Conservation (phyloP, 2,329 filamentous ascomycete genomes). For the Sarocladium oryzae region DNA sequence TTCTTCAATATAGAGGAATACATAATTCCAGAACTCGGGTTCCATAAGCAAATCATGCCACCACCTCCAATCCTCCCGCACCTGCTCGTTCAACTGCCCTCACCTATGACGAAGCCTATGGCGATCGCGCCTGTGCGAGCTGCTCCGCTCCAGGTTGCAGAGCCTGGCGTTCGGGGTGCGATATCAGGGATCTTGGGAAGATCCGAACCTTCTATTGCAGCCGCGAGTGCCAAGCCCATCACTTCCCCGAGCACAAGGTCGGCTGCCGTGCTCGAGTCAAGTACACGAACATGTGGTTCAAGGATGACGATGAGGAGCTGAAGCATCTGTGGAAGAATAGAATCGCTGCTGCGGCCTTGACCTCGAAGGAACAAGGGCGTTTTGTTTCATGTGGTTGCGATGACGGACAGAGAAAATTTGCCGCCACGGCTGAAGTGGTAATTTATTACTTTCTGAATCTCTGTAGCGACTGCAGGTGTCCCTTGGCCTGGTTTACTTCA, state of each 20-base stretch:
- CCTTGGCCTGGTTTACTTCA: no score
- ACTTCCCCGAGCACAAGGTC: neutral
- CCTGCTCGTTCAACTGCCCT: neutral
- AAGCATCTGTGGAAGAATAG: neutral
- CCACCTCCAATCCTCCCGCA: neutral
- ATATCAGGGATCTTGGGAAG: neutral
- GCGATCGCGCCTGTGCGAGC: neutral
- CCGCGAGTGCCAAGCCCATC: neutral
- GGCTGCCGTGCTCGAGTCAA: neutral
- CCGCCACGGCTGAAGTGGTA: no score
- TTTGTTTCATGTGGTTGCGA: no score
- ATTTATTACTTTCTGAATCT: no score
- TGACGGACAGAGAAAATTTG: no score
- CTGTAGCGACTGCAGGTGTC: no score
- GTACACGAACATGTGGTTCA: neutral
- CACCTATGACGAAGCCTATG: neutral
- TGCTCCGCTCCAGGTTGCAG: neutral
- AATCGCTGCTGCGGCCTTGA: neutral
- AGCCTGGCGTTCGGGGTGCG: neutral
- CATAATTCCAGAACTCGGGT: no score
- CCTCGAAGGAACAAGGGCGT: neutral
- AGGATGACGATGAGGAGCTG: neutral
- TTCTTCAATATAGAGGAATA: no score
- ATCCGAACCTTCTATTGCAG: conserved; percentile 1
- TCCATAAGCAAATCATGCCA: neutral